Percentiles rank a stretch among this genome's conserved stretches.
phyloP scores from a whole-genome alignment of 768 basidiomycete species.

The Suillus decipiens region DNA sequence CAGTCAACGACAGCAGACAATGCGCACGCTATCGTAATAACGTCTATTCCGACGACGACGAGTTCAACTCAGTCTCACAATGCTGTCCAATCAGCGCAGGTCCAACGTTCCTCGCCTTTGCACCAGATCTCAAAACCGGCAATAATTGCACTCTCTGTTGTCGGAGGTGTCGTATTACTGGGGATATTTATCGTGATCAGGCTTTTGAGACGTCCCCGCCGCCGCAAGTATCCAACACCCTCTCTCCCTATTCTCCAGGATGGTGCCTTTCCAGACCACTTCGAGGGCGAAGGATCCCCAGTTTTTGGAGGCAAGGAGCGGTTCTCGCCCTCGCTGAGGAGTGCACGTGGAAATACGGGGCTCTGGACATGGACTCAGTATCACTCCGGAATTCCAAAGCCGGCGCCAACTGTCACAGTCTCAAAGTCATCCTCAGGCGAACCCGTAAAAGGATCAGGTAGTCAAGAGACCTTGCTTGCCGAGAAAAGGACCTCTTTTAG shows the following conservation, averaged over 20 bases:
- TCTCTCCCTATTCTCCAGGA: conserved; percentile 75
- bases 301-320: conserved; percentile 78
- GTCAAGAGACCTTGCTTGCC: conserved; percentile 9
- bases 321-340: conserved; percentile 39
- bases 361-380: conserved; percentile 63
- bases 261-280: conserved; percentile 46
- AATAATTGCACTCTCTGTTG: conserved; percentile 55
- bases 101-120: conserved; percentile 16
- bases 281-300: conserved; percentile 48
- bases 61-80: conserved; percentile 9
- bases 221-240: conserved; percentile 61
- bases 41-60: conserved; percentile 17
- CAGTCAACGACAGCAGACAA: neutral
- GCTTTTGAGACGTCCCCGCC: conserved; percentile 50
- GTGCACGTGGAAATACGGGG: conserved; percentile 43
- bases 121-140: conserved; percentile 48
- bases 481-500: conserved; percentile 17
- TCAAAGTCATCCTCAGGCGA: conserved; percentile 27
- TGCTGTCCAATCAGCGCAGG: conserved; percentile 9
- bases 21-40: conserved; percentile 9
- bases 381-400: conserved; percentile 38
- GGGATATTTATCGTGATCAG: conserved; percentile 50
- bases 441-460: conserved; percentile 5
- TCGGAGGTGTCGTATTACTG: conserved; percentile 49
- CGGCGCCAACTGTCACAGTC: conserved; percentile 23